Percentiles rank a stretch among this genome's conserved stretches.
Conservation (phyloP, 2,329 filamentous ascomycete genomes). For the Tolypocladium amazonense region DNA sequence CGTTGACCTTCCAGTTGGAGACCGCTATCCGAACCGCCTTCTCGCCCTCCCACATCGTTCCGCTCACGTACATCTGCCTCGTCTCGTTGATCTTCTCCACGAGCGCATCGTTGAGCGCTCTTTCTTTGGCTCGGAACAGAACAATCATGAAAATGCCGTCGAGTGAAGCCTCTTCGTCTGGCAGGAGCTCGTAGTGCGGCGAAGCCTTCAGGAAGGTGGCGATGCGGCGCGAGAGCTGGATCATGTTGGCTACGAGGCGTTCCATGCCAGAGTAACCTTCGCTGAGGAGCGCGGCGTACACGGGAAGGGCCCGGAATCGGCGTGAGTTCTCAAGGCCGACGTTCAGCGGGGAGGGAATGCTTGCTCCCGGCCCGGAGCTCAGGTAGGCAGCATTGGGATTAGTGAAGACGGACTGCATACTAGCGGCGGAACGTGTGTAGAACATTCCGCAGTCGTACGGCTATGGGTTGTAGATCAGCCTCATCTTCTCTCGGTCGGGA, state of each 20-base stretch:
- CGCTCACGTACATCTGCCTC: constrained; percentile 70
- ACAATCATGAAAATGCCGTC: constrained; percentile 54
- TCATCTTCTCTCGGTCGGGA: background rate
- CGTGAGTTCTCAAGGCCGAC: constrained; percentile 86
- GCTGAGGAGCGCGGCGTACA: constrained; percentile 68
- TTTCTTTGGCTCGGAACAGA: constrained; percentile 63
- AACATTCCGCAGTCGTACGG: constrained; percentile 93
- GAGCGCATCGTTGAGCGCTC: constrained; percentile 51
- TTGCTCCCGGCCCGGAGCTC: constrained; percentile 23
- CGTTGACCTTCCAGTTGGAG: constrained; percentile 71
- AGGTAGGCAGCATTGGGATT: constrained; percentile 86
- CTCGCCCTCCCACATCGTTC: constrained; percentile 64
- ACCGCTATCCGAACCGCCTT: constrained; percentile 76
- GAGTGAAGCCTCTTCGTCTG: constrained; percentile 32
- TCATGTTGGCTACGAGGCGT: constrained; percentile 61
- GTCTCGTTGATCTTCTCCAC: constrained; percentile 63
- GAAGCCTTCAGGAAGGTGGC: constrained; percentile 52
- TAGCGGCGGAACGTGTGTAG: constrained; percentile 54
- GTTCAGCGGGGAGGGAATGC: constrained; percentile 72
- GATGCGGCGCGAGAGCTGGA: constrained; percentile 57
- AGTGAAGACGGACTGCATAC: constrained; percentile 55
- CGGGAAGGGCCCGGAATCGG: constrained; percentile 81
- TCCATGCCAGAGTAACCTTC: constrained; percentile 62
- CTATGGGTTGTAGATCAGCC: constrained; percentile 19
- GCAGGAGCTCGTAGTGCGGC: constrained; percentile 56